Conservation (phyloP, 176 grass and related monocot genomes). For the Triticum monococcum region DNA sequence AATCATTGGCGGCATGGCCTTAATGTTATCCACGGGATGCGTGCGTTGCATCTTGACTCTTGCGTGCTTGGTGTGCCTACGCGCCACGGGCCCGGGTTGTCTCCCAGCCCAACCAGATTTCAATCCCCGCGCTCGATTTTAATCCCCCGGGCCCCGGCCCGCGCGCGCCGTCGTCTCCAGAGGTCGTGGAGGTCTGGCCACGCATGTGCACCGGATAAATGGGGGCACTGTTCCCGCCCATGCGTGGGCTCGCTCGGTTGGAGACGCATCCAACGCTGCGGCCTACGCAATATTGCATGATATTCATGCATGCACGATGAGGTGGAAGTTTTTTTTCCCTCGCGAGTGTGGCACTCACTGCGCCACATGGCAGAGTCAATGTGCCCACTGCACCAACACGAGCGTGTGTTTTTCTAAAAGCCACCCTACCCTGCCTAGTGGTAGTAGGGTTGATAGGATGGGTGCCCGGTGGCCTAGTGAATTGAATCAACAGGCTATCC, state of each 20-base stretch:
- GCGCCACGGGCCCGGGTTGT: neutral
- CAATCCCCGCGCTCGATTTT: neutral
- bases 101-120: neutral
- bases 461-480: conserved; percentile 2
- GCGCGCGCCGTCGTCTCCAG: neutral
- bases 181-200: neutral
- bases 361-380: neutral
- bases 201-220: neutral
- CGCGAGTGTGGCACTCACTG: neutral
- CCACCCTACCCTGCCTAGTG: neutral
- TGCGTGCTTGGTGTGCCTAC: neutral
- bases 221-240: neutral
- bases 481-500: neutral
- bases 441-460: neutral
- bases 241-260: neutral
- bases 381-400: neutral
- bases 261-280: neutral
- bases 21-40: conserved; percentile 25
- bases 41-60: neutral
- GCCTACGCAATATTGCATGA: neutral
- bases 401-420: neutral
- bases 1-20: conserved; percentile 39
- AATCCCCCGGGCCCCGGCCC: neutral
- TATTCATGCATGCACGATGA: neutral
- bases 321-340: no score